Evolutionary conservation across 164 flowering plant species (phyloP).

Genomic region (Vitis riparia): DNA sequence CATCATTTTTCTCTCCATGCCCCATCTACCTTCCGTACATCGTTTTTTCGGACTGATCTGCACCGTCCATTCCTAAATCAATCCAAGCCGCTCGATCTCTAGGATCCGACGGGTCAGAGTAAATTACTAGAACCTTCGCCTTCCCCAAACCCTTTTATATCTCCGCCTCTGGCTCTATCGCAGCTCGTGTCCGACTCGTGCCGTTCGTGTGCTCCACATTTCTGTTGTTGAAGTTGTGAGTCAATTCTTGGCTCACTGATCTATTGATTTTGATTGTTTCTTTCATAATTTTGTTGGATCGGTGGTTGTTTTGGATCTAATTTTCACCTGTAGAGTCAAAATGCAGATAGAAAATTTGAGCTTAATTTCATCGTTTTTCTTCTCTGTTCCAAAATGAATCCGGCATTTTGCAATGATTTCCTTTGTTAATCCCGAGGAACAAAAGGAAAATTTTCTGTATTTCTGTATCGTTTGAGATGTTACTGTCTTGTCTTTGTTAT

Average conservation of each 20-base stretch:
- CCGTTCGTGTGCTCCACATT: neutral
- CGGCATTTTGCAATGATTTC: no score
- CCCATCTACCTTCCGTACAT: constrained; percentile 1
- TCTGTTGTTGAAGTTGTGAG: constrained; percentile 1
- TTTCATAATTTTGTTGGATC: no score
- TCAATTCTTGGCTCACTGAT: neutral
- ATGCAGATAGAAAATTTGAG: no score
- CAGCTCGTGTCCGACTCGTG: constrained; percentile 38
- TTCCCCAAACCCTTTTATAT: constrained; percentile 13
- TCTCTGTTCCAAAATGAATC: no score
- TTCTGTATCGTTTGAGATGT: no score
- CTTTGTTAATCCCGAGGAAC: no score
- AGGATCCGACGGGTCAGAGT: constrained; percentile 19
- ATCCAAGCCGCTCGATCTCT: constrained; percentile 8
- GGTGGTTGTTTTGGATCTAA: no score
- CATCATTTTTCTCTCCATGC: neutral
- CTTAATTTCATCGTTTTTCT: no score
- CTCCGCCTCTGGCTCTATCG: neutral
- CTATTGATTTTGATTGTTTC: neutral
- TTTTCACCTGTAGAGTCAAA: no score
- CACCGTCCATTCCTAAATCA: neutral
- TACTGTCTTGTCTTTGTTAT: no score
- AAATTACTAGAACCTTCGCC: constrained; percentile 24
- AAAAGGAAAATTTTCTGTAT: no score
- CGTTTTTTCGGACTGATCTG: neutral